Evolutionary conservation across 2,329 filamentous ascomycete species (phyloP), one percentile per base, ranked within the genome.

Genomic region (Neopestalotiopsis sp.): DNA sequence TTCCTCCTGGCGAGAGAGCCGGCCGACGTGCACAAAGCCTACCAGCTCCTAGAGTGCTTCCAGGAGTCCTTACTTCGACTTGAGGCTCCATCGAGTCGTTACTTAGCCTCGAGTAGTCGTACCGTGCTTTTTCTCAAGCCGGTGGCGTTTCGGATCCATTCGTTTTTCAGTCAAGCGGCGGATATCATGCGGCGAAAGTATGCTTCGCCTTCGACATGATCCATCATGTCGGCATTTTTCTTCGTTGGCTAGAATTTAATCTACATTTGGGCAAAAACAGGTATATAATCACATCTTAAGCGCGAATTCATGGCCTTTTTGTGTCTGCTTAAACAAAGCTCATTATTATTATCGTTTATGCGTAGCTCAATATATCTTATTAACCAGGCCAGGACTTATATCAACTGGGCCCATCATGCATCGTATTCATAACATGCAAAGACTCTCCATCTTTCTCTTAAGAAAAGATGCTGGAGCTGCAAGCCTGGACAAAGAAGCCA

Each of bases 401-500:
- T 38, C 34, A 38, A 38, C 34, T 38, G 10, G 34, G 6, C 34
- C 34, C 10, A 38, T 38, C 6, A 6, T 38, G 6, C 2, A 10
- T 38, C 34, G 10, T 38, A 2, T 38, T 10, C 34, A 38, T 38
- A 38, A 1, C 24, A 38, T 38, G 34, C 5, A 38, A 28, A 10
- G 34, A 38, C 5, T 10, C 34, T 3, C 24, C 24, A 28, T 28
- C 14, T 5, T 17, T 5, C 4, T 6, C n/a, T 38, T 28, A 68
- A 5, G 53, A 7, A 56, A 72, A 72, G 28, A 70, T 61, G 7
- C 49, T 64, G 5, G 61, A 66, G 38, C 62, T 49, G 65, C 70
- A 72, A 40, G 69, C 58, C 63, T 58, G 67, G 12, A 71, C 67
- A 32, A 72, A 71, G 49, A 38, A 70, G 4, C 56, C 56, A 5